Evolutionary conservation across 208 protist species (phyloP), one percentile per base, ranked within the genome.

Genomic region (Crithidia brevicula): DNA sequence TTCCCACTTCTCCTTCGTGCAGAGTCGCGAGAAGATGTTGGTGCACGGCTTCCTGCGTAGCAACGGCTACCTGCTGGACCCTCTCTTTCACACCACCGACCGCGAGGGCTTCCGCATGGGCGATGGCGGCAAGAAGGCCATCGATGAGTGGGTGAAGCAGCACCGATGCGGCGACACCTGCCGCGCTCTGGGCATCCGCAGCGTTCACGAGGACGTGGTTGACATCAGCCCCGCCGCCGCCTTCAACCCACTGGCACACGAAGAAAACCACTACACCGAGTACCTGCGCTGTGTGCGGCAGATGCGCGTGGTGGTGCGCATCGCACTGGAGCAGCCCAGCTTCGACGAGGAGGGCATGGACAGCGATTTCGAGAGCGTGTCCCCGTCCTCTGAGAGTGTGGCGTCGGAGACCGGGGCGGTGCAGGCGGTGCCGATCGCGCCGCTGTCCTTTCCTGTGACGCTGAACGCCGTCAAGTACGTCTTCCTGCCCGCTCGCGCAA

Each of bases 141-240:
- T 93, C 3, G 43, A 67, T n/a, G 46, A 73, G 53, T 93, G 82
- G 82, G 27, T 74, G 16, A 31, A 51, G 31, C 51, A 53, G 47
- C 87, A 93, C 63, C 51, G 72, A 15, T 93, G 87, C 71, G 82
- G 83, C 46, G 74, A 75, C 42, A 67, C 86, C 23, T 90, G 86
- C 71, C 64, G 58, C 16, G 58, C 77, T 3, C 52, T 86, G 4
- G 60, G 59, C 33, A 56, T 81, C 40, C 18, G 34, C 38, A 66
- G 36, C 57, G 38, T 52, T 49, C 5, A 25, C 69, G 38, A 51
- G 22, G 31, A 74, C 28, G 33, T 22, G 25, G 23, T 58, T 4
- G 33, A 53, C 42, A n/a, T 52, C 15, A 62, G 46, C 30, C 31
- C 40, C n/a, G 28, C 57, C 22, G 57, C 50, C 30, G 59, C 40